phyloP scores from a whole-genome alignment of 768 basidiomycete genomes.

The Tricholoma furcatifolium region DNA sequence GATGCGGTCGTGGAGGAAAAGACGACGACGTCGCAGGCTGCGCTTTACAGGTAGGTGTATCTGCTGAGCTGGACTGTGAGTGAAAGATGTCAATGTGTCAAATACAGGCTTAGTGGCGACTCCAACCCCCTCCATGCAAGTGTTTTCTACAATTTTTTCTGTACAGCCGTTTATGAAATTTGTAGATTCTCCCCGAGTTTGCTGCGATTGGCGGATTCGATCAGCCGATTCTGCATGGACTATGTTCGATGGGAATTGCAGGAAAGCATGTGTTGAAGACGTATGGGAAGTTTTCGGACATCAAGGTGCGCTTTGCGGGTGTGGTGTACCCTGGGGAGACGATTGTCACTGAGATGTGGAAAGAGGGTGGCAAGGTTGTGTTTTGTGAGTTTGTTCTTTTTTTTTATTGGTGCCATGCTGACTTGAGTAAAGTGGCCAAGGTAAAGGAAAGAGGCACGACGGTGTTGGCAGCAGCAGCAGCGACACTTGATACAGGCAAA shows the following conservation, averaged over 20 bases:
- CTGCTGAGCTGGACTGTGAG: background rate
- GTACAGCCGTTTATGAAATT: background rate
- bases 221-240: slow-evolving; percentile 83
- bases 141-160: slow-evolving; percentile 4
- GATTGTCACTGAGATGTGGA: slow-evolving; percentile 97
- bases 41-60: slow-evolving; percentile 74
- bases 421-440: slow-evolving; percentile 60
- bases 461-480: slow-evolving; percentile 81
- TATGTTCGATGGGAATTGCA: slow-evolving; percentile 91
- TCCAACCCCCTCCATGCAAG: slow-evolving; percentile 85
- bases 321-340: slow-evolving; percentile 96
- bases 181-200: slow-evolving; percentile 87
- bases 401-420: background rate
- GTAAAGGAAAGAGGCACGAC: slow-evolving; percentile 79
- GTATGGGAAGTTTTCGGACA: slow-evolving; percentile 85
- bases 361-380: slow-evolving; percentile 85
- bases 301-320: slow-evolving; percentile 94
- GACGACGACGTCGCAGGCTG: slow-evolving; percentile 80
- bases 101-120: slow-evolving; percentile 80
- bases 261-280: slow-evolving; percentile 90
- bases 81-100: background rate
- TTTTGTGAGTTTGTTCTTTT: slow-evolving; percentile 65
- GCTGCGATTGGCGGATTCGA: slow-evolving; percentile 95
- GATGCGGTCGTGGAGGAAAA: slow-evolving; percentile 89
- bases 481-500: slow-evolving; percentile 54